Percentiles rank a stretch among this genome's conserved stretches.
Evolutionary conservation across 108 stramenopile genomes (phyloP).

Genomic region (Schizochytrium sp.): DNA sequence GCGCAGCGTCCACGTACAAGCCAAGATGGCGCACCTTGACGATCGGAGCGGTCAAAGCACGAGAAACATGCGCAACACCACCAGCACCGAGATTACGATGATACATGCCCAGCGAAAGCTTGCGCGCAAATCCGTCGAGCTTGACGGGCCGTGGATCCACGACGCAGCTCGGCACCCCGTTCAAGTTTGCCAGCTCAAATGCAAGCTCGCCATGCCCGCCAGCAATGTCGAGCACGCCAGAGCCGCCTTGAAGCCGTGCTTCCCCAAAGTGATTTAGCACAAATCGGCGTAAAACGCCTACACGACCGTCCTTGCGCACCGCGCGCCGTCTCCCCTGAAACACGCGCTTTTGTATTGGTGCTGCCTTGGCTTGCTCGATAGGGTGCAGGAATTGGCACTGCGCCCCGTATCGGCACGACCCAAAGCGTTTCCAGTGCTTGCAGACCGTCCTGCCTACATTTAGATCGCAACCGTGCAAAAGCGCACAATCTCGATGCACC

Average conservation of each 20-base stretch:
- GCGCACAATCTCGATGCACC: not conserved
- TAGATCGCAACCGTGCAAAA: not conserved
- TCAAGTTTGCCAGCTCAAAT: constrained; percentile 42
- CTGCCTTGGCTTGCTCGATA: not conserved
- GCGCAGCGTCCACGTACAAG: constrained; percentile 13
- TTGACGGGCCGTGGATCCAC: constrained; percentile 61
- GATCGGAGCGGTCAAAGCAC: constrained; percentile 4
- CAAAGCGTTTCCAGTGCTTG: not conserved
- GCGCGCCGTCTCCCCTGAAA: not conserved
- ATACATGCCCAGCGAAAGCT: constrained; percentile 47
- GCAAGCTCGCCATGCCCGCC: constrained; percentile 71
- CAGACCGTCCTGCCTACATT: not conserved
- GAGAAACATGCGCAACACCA: constrained; percentile 18
- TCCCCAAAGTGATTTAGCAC: not conserved
- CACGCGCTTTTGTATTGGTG: not conserved
- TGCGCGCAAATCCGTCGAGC: constrained; percentile 60
- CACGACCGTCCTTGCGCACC: not conserved
- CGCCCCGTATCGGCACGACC: not conserved
- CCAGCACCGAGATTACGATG: constrained; percentile 35
- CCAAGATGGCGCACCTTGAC: not conserved
- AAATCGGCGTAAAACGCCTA: not conserved
- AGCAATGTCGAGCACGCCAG: constrained; percentile 60
- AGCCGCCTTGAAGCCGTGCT: not conserved
- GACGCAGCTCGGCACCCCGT: constrained; percentile 56
- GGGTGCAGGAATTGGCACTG: constrained; percentile 9